Evolutionary conservation across 2,329 filamentous ascomycete species (phyloP), one percentile per base, ranked within the genome.

Genomic region (Endoconidiophora polonica): DNA sequence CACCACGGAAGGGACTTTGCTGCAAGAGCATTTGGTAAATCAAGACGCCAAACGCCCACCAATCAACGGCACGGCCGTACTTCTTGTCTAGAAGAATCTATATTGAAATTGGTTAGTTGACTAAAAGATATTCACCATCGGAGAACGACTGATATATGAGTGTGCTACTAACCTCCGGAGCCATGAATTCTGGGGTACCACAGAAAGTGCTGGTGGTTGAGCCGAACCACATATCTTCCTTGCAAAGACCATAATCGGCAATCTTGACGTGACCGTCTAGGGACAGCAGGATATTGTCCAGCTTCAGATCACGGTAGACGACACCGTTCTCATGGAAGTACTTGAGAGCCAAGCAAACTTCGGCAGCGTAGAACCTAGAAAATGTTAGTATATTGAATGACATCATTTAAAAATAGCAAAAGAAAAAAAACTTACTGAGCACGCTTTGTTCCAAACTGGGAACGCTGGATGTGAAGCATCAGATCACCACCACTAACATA

Each of bases 1-100:
- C 93, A 60, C 91, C 91, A 59, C 91, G 83, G 83, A 98, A 98
- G 0, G 91, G 91, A 26, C 90, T 96, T 64, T 98, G 93, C 62
- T 98, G 93, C 45, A 98, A 77, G 52, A 98, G 82, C 93, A 98
- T 98, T 66, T 98, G 91, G 69, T 98, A 98, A 60, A 98, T 98
- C 59, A 98, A 70, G 29, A 98, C 91, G 63, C 91, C 91, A 66
- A 98, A 98, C 5, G 93, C 93, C 91, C 91, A 98, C 91, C 91
- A 98, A 65, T 98, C 91, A 41, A 98, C 91, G 14, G 91, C 86
- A 52, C 91, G 82, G 43, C 88, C 90, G 60, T 98, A 98, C 63
- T 95, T 96, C 72, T 98, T 98, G 64, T 98, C 91, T 52, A 96
- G 73, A 36, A 98, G 70, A 66, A 98, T 98, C 83, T 93, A 55